Evolutionary conservation across 495 filamentous ascomycete genomes (phyloP), one percentile per base, ranked within the genome.

Genomic region (Tuber melanosporum): DNA sequence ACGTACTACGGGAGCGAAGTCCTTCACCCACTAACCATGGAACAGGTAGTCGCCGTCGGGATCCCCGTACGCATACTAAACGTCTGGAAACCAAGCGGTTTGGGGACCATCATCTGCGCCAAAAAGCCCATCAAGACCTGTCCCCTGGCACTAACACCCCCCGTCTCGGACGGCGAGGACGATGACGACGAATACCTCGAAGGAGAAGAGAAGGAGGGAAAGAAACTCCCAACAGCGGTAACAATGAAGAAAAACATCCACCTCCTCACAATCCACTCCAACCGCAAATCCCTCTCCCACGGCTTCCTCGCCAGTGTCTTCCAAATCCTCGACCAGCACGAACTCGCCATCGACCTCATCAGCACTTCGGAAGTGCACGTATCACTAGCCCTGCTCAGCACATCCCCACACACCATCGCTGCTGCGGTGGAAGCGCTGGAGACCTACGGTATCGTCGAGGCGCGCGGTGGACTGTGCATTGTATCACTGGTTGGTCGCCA

Each of bases 351-450:
- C 36, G 95, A 99, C 81, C 87, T 99, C 78, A 97, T 98, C 84
- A 95, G 94, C 26, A 95, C 93, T 15, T 92, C 90, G 76, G 95
- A 99, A 85, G 94, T 97, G 14, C 95, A 98, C 82, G 93, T 99
- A 26, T 97, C 94, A 19, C 92, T 99, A 89, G 95, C 95, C 8
- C 88, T 99, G 72, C 95, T 97, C 83, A 92, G 91, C 3, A 87
- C 89, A 70, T 83, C 85, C 72, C 85, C 86, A 22, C 88, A 91
- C 57, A 88, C 89, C 77, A 71, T 81, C 14, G 42, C 66, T 22
- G 66, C 71, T n/a, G 92, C 92, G 5, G 87, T 90, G 72, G 85
- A 87, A 71, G 92, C 96, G 74, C 86, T 99, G 20, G 85, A 88
- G 71, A 88, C 90, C 77, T 94, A 91, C 80, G 95, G 95, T 3